These are phyloP conservation scores for Wickerhamiella vanderwaltii DNA, from an alignment of 805 yeast genomes.

Conservation along the genomic window DNA sequence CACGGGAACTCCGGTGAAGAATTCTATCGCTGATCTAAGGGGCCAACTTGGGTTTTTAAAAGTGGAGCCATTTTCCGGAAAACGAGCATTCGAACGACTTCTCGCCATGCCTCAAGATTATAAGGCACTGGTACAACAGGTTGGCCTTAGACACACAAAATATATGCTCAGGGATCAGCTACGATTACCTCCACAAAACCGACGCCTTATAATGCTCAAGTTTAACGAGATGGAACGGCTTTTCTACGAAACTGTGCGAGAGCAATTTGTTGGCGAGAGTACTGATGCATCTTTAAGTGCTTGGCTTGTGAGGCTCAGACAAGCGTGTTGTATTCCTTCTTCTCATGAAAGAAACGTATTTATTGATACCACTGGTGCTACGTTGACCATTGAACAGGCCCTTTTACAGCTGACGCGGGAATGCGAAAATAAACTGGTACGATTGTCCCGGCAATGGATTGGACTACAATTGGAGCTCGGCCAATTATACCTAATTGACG, in stretches of 20 bases:
- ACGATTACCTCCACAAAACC: slow-evolving; percentile 61
- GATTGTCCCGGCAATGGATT: slow-evolving; percentile 11
- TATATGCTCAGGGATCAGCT: slow-evolving; percentile 70
- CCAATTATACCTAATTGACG: slow-evolving; percentile 48
- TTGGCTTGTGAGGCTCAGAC: slow-evolving; percentile 62
- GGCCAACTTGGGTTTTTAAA: slow-evolving; percentile 59
- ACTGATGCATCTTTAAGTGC: slow-evolving; percentile 29
- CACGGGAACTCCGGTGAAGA: slow-evolving; percentile 83
- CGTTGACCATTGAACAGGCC: slow-evolving; percentile 53
- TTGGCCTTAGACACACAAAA: slow-evolving; percentile 73
- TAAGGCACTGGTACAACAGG: slow-evolving; percentile 37
- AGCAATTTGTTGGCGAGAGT: slow-evolving; percentile 31
- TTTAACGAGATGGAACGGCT: slow-evolving; percentile 78
- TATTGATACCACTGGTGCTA: slow-evolving; percentile 12
- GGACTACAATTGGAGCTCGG: slow-evolving; percentile 47
- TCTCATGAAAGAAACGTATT: not conserved
- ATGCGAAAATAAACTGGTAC: slow-evolving; percentile 34
- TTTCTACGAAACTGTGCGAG: slow-evolving; percentile 54
- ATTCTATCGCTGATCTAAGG: slow-evolving; percentile 51
- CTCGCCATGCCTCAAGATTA: slow-evolving; percentile 34
- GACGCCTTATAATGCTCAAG: slow-evolving; percentile 57
- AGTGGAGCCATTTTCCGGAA: slow-evolving; percentile 49
- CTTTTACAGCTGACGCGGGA: slow-evolving; percentile 49
- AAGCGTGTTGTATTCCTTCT: slow-evolving; percentile 69
- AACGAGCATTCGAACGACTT: slow-evolving; percentile 33